Base-by-base conservation (phyloP, 2,329 filamentous ascomycete species). In the Aspergillus felis region DNA sequence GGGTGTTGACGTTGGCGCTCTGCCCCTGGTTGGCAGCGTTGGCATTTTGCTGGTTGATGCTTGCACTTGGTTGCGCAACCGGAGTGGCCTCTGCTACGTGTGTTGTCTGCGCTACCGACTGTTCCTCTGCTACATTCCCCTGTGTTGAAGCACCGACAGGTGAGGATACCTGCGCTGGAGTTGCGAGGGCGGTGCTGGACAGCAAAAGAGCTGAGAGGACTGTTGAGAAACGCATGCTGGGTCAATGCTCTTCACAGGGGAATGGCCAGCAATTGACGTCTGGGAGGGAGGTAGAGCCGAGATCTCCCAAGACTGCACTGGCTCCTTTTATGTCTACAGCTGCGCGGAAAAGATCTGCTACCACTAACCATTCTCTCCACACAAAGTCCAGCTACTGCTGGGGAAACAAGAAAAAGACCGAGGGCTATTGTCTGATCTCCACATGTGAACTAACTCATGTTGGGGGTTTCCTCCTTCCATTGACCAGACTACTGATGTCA, bases 181-280 rank as follows among this genome's bases (percentile, higher is more conserved):
- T 64, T 55, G 64, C 64, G 55, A 66, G 61, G 54, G 61, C 57
- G 22, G 61, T 58, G 56, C 64, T 59, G 38, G 64, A 66, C 48
- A 66, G 64, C 61, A 66, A 54, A 49, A 66, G 53, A 32, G 59
- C 58, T 9, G 64, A 59, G 51, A 66, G 25, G 41, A 64, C 41
- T 28, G 61, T 54, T 53, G 62, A 65, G 57, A 66, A 61, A 62
- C 64, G 64, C 64, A 66, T 66, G 41, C 50, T 64, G 55, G 50
- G 41, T 56, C 28, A 52, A 53, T 55, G 54, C 54, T 53, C 57
- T 60, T 57, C 55, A 59, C 59, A 56, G 54, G 53, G 50, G 44
- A 44, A 55, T 57, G 58, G 51, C 60, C 57, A 62, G 59, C 57
- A 62, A 51, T 58, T 42, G 61, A 64, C 58, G 49, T 57, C 57